A percentile compares a stretch with the other conserved stretches of the same genome.
Evolutionary conservation across 192 early-diverging fungal species (phyloP).

Genomic region (Phlyctochytrium arcticum): DNA sequence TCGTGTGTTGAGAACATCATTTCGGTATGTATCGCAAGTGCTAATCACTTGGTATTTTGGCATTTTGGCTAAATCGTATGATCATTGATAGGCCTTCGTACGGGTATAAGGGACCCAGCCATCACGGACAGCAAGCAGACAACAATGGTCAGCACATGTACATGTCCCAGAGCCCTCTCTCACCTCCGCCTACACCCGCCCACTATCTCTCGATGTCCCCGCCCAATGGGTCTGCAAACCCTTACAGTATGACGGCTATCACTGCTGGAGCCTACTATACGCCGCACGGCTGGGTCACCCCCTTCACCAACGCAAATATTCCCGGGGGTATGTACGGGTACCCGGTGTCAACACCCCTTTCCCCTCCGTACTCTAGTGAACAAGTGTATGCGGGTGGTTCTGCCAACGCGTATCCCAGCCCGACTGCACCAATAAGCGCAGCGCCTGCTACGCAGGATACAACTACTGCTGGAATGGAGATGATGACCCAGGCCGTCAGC

Average conservation of each 20-base stretch:
- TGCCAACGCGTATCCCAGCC: not conserved
- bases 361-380: too few relatives aligned
- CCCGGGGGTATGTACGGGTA: too few relatives aligned
- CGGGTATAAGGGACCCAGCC: too few relatives aligned
- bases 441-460: not conserved
- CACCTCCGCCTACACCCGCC: not conserved
- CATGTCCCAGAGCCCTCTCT: too few relatives aligned
- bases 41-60: too few relatives aligned
- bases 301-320: not conserved
- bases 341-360: not conserved
- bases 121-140: not conserved
- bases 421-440: not conserved
- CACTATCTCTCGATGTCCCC: not conserved
- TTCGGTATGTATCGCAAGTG: not conserved
- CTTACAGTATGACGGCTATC: not conserved
- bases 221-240: not conserved
- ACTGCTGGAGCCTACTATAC: constrained; percentile 1
- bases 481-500: too few relatives aligned
- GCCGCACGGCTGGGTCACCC: not conserved
- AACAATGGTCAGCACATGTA: too few relatives aligned
- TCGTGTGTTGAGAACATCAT: constrained; percentile 25
- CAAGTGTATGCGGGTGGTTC: not conserved
- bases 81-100: too few relatives aligned
- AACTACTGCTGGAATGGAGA: too few relatives aligned
- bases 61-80: too few relatives aligned